Evolutionary conservation across 2,329 filamentous ascomycete species (phyloP), one percentile per base, ranked within the genome.

Genomic region (Fusarium mexicanum): DNA sequence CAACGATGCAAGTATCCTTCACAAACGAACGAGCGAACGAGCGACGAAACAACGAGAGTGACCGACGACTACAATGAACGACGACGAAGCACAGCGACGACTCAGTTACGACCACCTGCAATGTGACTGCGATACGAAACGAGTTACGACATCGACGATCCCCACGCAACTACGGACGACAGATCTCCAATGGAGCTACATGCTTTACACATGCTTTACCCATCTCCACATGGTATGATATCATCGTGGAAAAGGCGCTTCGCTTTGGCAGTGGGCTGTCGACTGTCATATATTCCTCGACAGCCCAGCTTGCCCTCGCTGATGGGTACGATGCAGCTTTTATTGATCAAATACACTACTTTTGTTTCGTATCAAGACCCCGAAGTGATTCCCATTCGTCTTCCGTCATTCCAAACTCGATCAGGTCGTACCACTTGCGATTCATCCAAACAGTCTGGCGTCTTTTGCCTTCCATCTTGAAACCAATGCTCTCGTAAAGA

Each of bases 401-500:
- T 43, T 84, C 83, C 24, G 85, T 70, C 72, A 86, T 85, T 2
- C 79, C 81, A 61, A 84, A 77, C 26, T 80, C 70, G 6, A 85
- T 54, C 17, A 76, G 54, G 43, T 84, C 81, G 41, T 78, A 76
- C 82, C 81, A 88, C 35, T 80, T 76, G 2, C 86, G 82, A 66
- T 87, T 82, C 69, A 83, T 80, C 80, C 83, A 87, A 4, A 86
- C 73, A 0, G 76, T 78, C 68, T 87, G 82, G 46, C 67, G 51
- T 9, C 67, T 64, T 40, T 29, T 64, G 1, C 67, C 67, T 35
- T 69, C 67, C 1, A 44, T 13, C 3, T n/a, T 48, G 46, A 69
- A 69, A 1, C 67, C 67, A 17, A 69, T 64, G 9, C 11, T 64
- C 3, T 64, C 48, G 13, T 69, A 69, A 8, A 69, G 29, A 41